Conservation (phyloP, 2,329 filamentous ascomycete genomes). For the Stagonosporopsis tanaceti region DNA sequence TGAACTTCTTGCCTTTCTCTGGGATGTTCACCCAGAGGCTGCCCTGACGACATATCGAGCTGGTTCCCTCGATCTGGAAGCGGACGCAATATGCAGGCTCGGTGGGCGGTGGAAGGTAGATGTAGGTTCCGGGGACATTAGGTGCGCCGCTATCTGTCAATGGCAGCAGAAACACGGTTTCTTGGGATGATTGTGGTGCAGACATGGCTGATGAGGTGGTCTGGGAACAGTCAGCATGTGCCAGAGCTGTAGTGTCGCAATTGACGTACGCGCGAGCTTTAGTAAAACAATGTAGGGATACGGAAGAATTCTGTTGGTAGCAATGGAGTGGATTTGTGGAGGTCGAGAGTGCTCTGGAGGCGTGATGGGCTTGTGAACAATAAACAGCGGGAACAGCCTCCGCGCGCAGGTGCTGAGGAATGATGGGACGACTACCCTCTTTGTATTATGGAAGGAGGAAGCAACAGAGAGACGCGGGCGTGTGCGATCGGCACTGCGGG, state of each 20-base stretch:
- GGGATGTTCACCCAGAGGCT: slow-evolving; percentile 98
- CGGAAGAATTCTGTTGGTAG: slow-evolving; percentile 17
- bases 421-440: slow-evolving; percentile 32
- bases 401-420: slow-evolving; percentile 20
- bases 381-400: slow-evolving; percentile 2
- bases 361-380: slow-evolving; percentile 1
- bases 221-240: background rate
- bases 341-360: slow-evolving; percentile 10
- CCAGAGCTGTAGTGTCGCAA: background rate
- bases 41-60: slow-evolving; percentile 92
- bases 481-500: slow-evolving; percentile 33
- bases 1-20: slow-evolving; percentile 75
- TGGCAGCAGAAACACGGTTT: slow-evolving; percentile 79
- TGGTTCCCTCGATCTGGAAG: slow-evolving; percentile 92
- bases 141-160: slow-evolving; percentile 94
- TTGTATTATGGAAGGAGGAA: slow-evolving; percentile 26
- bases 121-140: slow-evolving; percentile 86
- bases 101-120: slow-evolving; percentile 83
- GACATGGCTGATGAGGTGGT: slow-evolving; percentile 31
- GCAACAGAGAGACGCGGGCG: slow-evolving; percentile 15
- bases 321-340: slow-evolving; percentile 19
- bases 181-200: slow-evolving; percentile 25
- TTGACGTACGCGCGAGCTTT: background rate
- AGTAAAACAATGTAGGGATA: slow-evolving; percentile 27
- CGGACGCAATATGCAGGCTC: slow-evolving; percentile 78